These are phyloP conservation scores for Mycena sanguinolenta DNA, from an alignment of 768 basidiomycete species.

Conservation along the genomic window DNA sequence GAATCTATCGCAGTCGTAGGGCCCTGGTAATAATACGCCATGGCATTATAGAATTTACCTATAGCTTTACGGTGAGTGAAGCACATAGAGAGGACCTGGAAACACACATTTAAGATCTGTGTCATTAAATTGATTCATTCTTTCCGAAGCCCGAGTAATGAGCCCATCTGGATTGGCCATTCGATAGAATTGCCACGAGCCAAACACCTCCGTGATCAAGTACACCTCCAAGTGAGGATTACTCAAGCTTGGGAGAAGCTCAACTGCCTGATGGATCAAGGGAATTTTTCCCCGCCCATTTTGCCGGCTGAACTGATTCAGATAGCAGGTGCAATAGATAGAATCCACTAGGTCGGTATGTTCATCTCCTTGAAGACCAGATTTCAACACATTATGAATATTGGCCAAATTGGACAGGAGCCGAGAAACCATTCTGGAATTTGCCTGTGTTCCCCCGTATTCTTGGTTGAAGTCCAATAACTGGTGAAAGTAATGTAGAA, in stretches of 20 bases:
- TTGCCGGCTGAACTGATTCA: neutral
- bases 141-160: neutral
- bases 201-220: slow-evolving; percentile 1
- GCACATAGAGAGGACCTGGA: neutral
- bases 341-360: neutral
- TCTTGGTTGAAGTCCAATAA: too few relatives aligned
- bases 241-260: neutral
- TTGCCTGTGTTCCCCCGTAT: too few relatives aligned
- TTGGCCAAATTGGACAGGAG: neutral
- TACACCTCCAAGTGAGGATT: neutral
- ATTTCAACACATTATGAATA: neutral
- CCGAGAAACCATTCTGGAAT: neutral
- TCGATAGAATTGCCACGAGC: neutral
- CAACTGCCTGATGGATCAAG: neutral
- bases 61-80: neutral
- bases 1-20: neutral
- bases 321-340: too few relatives aligned
- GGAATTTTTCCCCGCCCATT: neutral
- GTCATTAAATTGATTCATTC: neutral
- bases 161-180: neutral
- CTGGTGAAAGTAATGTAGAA: too few relatives aligned
- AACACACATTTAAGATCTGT: neutral
- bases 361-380: neutral
- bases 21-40: neutral
- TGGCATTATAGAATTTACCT: too few relatives aligned